Evolutionary conservation across 1,284 basidiomycete genomes (phyloP), one percentile per base, ranked within the genome.

Genomic region (Ustilago hordei): DNA sequence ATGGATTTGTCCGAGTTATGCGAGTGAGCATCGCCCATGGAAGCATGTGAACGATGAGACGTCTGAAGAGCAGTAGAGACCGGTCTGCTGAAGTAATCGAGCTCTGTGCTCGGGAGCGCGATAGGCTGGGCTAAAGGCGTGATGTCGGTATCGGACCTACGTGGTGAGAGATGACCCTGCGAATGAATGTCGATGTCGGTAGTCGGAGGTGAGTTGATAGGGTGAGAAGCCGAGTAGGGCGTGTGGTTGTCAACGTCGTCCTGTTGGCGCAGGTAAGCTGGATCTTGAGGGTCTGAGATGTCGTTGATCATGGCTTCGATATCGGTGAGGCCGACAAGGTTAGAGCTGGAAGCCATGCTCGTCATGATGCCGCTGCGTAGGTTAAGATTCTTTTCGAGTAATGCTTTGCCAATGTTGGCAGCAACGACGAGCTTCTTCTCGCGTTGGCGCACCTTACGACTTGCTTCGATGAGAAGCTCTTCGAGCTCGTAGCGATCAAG

Each of bases 301-400:
- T 71, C 68, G 5, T 54, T 31, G 60, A 72, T 60, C 68, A 71
- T 71, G 41, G 66, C 67, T 34, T 69, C 67, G 32, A 74, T 71
- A 31, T 69, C 67, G 28, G 60, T 52, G 17, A 68, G 67, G 17
- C 68, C 69, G 47, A 64, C 70, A 32, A 75, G 63, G 54, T 60
- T 74, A 19, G 67, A 60, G 53, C 63, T 69, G 13, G 70, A 73
- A 39, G 70, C 75, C 57, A 78, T 73, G 59, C 75, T 73, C 15
- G 62, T 58, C 66, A 78, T 66, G 65, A 80, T 78, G 28, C 71
- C 78, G 45, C 75, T 79, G 3, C 78, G 64, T 7, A 83, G 73
- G 9, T 72, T 75, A 3, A 80, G 65, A 34, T 83, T 82, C 73
- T 83, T 83, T 34, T 83, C 79, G n/a, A 83, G 62, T 19, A 83